phyloP scores from a whole-genome alignment of 331 rosid genomes.

The Pyracantha coccinea region DNA sequence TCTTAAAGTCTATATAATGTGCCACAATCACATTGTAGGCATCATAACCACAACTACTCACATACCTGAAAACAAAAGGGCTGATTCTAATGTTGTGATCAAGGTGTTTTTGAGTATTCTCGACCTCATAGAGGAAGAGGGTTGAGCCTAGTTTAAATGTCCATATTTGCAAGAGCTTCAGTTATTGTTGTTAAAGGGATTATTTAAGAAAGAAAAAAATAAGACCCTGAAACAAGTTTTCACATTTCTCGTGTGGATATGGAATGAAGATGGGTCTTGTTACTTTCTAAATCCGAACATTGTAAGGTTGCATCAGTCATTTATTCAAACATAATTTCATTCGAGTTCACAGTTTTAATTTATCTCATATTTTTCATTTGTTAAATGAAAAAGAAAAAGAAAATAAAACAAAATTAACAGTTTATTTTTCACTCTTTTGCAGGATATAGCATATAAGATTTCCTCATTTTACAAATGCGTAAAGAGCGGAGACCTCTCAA shows the following conservation, averaged over 20 bases:
- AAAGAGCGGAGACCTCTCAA: constrained; percentile 15
- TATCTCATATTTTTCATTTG: neutral
- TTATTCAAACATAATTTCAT: neutral
- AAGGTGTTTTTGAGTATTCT: too few relatives aligned
- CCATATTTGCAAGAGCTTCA: neutral
- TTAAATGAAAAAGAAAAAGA: neutral
- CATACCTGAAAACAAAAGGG: neutral
- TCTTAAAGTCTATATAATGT: neutral
- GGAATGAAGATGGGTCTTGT: neutral
- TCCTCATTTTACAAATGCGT: constrained; percentile 9
- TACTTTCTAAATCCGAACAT: neutral
- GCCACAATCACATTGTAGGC: neutral
- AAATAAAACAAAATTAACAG: neutral
- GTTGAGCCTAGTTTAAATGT: too few relatives aligned
- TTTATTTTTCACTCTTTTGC: constrained; percentile 1
- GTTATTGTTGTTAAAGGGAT: neutral
- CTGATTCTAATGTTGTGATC: neutral
- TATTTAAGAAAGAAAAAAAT: too few relatives aligned
- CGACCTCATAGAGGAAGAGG: too few relatives aligned
- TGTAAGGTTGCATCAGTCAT: neutral
- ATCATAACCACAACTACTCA: neutral
- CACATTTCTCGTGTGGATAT: neutral
- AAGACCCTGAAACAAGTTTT: neutral
- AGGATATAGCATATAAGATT: constrained; percentile 22
- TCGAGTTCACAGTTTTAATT: neutral